Conservation (phyloP, 2,329 filamentous ascomycete genomes). For the Botrytis porri region DNA sequence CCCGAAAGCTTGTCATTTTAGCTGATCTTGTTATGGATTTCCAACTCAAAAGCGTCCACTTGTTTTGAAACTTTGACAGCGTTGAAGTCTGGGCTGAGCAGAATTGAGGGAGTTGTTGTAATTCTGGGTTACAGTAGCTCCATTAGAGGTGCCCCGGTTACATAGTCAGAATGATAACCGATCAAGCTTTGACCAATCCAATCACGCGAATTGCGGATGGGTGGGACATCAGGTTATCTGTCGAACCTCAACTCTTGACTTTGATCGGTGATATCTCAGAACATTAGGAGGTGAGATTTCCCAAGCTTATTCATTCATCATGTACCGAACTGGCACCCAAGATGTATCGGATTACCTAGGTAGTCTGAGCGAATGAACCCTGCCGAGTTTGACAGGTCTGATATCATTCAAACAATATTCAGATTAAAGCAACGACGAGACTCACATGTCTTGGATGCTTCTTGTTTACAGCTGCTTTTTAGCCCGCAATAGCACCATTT, state of each 20-base stretch:
- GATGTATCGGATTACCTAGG: neutral
- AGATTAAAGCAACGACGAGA: neutral
- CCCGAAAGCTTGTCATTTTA: neutral
- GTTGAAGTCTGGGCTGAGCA: conserved; percentile 3
- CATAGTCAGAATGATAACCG: neutral
- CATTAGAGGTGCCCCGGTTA: neutral
- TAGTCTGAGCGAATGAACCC: neutral
- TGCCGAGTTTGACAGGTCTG: neutral
- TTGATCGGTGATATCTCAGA: neutral
- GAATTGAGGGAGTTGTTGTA: conserved; percentile 5
- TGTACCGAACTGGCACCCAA: neutral
- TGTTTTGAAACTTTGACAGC: neutral
- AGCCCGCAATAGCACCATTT: neutral
- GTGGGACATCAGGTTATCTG: neutral
- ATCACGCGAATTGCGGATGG: neutral
- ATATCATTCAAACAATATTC: neutral
- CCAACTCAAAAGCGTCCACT: neutral
- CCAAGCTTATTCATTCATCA: neutral
- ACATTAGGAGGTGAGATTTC: neutral
- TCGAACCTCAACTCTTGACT: neutral
- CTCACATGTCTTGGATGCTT: neutral
- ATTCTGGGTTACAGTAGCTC: neutral
- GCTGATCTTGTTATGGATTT: neutral
- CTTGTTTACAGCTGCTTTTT: neutral
- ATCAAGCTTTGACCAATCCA: neutral